Evolutionary conservation across 2,329 filamentous ascomycete species (phyloP).

Genomic region (Fusarium nurragi): DNA sequence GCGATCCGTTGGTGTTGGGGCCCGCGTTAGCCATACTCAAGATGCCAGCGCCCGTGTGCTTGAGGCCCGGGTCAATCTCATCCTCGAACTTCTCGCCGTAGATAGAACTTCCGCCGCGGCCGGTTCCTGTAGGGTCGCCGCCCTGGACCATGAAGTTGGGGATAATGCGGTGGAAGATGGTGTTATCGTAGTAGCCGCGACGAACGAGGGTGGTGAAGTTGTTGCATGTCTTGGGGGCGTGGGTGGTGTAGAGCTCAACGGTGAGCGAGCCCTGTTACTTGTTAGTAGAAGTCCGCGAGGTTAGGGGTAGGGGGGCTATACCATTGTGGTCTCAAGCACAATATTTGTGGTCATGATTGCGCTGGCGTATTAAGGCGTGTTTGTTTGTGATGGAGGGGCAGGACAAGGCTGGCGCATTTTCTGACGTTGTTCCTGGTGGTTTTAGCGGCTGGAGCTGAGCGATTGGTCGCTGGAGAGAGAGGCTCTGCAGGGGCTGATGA

Average conservation of each 20-base stretch:
- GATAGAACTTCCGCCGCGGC: conserved; percentile 86
- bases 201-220: conserved; percentile 86
- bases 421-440: conserved; percentile 6
- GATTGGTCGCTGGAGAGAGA: conserved; percentile 15
- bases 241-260: conserved; percentile 87
- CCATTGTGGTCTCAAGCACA: conserved; percentile 86
- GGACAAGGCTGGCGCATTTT: conserved; percentile 27
- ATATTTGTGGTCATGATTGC: conserved; percentile 78
- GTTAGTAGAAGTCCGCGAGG: neutral
- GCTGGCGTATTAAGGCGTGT: neutral
- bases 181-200: conserved; percentile 87
- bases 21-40: conserved; percentile 97
- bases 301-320: conserved; percentile 50
- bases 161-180: conserved; percentile 94
- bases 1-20: conserved; percentile 90
- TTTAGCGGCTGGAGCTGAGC: neutral
- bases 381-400: conserved; percentile 29
- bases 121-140: conserved; percentile 93
- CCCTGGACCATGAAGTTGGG: conserved; percentile 96
- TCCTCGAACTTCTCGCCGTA: conserved; percentile 95
- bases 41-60: conserved; percentile 93
- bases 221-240: conserved; percentile 88
- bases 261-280: conserved; percentile 76
- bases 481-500: conserved; percentile 3
- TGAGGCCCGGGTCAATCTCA: conserved; percentile 80